Evolutionary conservation across 2,329 filamentous ascomycete species (phyloP), one percentile per base, ranked within the genome.

Genomic region (Aspergillus sp.): DNA sequence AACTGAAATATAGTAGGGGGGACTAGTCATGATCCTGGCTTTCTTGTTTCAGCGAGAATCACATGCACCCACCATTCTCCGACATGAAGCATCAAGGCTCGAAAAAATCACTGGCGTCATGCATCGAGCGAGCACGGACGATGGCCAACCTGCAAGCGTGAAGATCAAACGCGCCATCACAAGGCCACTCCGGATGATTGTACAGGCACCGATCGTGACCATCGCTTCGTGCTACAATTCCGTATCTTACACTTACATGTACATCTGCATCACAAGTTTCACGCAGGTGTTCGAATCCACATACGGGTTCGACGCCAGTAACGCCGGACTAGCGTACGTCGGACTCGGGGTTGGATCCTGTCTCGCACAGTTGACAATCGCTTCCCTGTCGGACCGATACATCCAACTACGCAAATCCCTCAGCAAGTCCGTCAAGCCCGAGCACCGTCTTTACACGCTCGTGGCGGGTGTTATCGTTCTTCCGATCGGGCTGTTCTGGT

Each of bases 221-320:
- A 87, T 88, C 71, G 81, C 85, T 0, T 83, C 86, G 66, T 58
- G 87, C 32, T 88, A 88, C 73, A 84, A 82, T 5, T 82, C 82
- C 56, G 80, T 88, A 64, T 81, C 85, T 64, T 88, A 73, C 55
- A 69, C 66, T 46, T 72, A 73, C 11, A 72, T 75, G 56, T 82
- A 82, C 61, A 74, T 75, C 36, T 87, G 82, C 71, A 88, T 88
- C 68, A 86, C 88, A 66, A 82, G 83, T 20, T 88, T 89, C 72
- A 85, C 86, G 7, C 74, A 86, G 14, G 84, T 88, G 51, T 89
- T 85, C 69, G 78, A 80, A 2, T 78, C 78, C 31, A 75, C 81
- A 65, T 88, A 89, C 73, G 73, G 75, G 69, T 87, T 89, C 80
- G 81, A 78, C 59, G 71, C 83, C 9, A 85, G 85, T 45, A 71